These are phyloP conservation scores for Craspedostauros australis DNA, from an alignment of 108 stramenopile genomes.

Conservation along the genomic window DNA sequence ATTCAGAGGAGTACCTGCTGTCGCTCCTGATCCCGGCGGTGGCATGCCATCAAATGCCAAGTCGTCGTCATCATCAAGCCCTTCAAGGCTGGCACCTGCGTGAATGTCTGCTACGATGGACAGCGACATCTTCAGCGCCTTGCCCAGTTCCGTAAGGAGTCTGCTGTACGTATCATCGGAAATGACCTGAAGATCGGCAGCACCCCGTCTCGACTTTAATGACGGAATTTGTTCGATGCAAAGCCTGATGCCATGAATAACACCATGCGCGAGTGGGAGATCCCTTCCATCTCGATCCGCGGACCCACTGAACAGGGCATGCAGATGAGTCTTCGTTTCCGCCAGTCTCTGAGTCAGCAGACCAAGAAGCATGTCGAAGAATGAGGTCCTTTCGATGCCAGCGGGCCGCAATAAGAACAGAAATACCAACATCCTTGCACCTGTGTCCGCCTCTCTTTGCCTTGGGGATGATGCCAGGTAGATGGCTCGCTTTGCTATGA, in stretches of 20 bases:
- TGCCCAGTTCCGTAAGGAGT: constrained; percentile 22
- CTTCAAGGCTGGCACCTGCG: constrained; percentile 39
- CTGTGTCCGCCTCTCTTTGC: constrained; percentile 62
- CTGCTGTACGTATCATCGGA: constrained; percentile 4
- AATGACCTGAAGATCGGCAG: not conserved
- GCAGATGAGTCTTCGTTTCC: constrained; percentile 18
- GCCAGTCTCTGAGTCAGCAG: constrained; percentile 11
- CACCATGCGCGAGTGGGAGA: constrained; percentile 62
- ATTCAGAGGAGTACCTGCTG: constrained; percentile 28
- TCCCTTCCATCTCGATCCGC: not conserved
- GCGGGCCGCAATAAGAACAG: constrained; percentile 14
- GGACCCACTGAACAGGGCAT: constrained; percentile 1
- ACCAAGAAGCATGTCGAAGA: constrained; percentile 8
- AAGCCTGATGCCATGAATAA: constrained; percentile 36
- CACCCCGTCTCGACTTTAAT: too few species aligned
- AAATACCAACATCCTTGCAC: constrained; percentile 41
- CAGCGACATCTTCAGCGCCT: constrained; percentile 46
- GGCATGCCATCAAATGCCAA: constrained; percentile 1
- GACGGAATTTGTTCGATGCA: constrained; percentile 31
- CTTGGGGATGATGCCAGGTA: constrained; percentile 53
- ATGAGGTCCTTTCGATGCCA: not conserved
- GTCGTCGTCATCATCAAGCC: constrained; percentile 16
- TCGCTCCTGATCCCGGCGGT: too few species aligned
- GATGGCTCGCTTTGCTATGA: constrained; percentile 24
- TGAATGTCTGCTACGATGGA: constrained; percentile 51